phyloP scores from a whole-genome alignment of 352 stramenopile species.

The Blastocystis sp. region DNA sequence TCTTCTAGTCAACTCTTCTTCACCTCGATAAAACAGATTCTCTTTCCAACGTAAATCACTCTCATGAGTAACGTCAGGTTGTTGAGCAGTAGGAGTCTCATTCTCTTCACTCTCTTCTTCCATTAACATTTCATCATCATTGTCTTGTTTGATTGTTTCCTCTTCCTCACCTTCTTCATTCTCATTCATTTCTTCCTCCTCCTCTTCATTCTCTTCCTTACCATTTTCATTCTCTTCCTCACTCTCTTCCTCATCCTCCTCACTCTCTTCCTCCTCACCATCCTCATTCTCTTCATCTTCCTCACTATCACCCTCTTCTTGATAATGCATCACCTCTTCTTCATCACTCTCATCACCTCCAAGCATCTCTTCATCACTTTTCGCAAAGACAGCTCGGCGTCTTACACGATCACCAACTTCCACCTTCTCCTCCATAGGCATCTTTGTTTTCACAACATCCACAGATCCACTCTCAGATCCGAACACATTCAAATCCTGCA shows the following conservation, averaged over 20 bases:
- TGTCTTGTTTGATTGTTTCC: background rate
- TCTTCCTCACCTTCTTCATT: conserved; percentile 4
- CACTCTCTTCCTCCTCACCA: conserved; percentile 63
- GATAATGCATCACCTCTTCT: conserved; percentile 60
- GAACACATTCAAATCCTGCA: conserved; percentile 62
- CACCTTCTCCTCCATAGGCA: conserved; percentile 67
- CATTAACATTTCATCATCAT: background rate
- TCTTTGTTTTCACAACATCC: conserved; percentile 46
- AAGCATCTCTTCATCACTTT: conserved; percentile 71
- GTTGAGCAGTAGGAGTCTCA: background rate
- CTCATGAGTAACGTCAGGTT: background rate
- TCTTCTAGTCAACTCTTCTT: conserved; percentile 10
- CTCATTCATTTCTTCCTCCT: background rate
- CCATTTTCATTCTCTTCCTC: conserved; percentile 62
- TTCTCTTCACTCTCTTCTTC: background rate
- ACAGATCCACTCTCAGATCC: conserved; percentile 69
- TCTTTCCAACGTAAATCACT: conserved; percentile 41
- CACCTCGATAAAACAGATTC: conserved; percentile 38
- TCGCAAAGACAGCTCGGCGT: conserved; percentile 40
- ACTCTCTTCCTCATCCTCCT: conserved; percentile 65
- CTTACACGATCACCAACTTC: conserved; percentile 65
- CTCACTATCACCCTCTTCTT: conserved; percentile 64
- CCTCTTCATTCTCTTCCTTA: conserved; percentile 23
- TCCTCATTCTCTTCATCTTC: conserved; percentile 66
- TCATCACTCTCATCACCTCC: conserved; percentile 70